Base-by-base conservation (phyloP, 129 eudicot species). In the Cynara cardunculus region DNA sequence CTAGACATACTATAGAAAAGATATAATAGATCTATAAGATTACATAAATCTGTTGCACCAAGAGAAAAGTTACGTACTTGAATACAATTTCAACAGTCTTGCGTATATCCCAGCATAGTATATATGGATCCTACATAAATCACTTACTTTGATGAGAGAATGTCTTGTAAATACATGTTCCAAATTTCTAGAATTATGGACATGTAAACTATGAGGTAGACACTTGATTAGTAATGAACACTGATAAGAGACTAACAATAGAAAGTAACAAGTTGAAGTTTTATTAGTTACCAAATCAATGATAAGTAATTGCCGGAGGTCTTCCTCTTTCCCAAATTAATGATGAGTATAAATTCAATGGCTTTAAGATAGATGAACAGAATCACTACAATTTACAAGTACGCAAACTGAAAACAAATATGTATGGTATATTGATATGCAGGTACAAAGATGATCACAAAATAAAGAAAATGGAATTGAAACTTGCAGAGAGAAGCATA, bases 21-120 rank as follows among this genome's bases (percentile, higher is more conserved):
- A 68, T 4, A 41, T 24, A 39, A 72, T 80, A 53, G 77, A 46
- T 75, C 22, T 28, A 35, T 46, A 37, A 70, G 30, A 69, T 72
- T 66, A 28, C 68, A 18, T 59, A 78, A 25, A 77, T 62, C 16
- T 44, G 68, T 80, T 76, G 31, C 6, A 79, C 37, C 28, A 84
- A 53, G 25, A 49, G 53, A 24, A 74, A 71, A 35, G 31, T 49
- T 35, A 80, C 95, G 70, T 87, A 96, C 99, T 96, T 96, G 97
- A 92, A 96, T 72, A 96, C 98, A 76, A 90, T 90, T 67, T 96
- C 97, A 69, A 86, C 92, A 68, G 98, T 91, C 44, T 92, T 96
- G 77, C 99, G 97, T 77, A 92, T 85, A 85, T 96, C 99, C 99
- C 99, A 96, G 89, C 99, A 96, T 68, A 96, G 86, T 28, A 96